phyloP scores from a whole-genome alignment of 768 basidiomycete genomes.

The Pulveroboletus sp. region DNA sequence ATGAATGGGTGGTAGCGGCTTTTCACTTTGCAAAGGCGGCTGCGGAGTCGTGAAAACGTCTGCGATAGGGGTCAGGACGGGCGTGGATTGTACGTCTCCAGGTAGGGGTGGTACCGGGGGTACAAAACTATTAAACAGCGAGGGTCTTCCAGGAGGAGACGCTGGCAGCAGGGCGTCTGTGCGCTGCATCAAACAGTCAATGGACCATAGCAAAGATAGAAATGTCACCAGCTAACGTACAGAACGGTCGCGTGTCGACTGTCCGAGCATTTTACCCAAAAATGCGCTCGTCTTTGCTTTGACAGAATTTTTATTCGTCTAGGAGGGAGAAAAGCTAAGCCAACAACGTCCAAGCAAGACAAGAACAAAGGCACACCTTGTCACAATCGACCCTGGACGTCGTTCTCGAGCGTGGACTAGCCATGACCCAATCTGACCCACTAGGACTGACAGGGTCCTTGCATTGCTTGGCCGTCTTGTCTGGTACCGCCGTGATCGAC shows the following conservation, averaged over 20 bases:
- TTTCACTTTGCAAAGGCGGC: slow-evolving; percentile 38
- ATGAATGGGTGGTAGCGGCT: slow-evolving; percentile 62
- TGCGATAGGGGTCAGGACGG: slow-evolving; percentile 40
- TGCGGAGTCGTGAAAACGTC: slow-evolving; percentile 46
- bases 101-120: slow-evolving; percentile 48
- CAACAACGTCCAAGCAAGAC: background rate
- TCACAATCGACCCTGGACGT: slow-evolving; percentile 37
- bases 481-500: slow-evolving; percentile 32
- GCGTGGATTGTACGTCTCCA: slow-evolving; percentile 34
- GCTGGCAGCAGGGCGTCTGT: slow-evolving; percentile 42
- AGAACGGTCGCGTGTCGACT: slow-evolving; percentile 62
- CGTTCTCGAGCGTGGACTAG: slow-evolving; percentile 43
- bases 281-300: slow-evolving; percentile 78
- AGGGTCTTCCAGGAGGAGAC: slow-evolving; percentile 23
- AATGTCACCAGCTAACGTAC: slow-evolving; percentile 36
- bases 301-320: slow-evolving; percentile 55
- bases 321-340: background rate
- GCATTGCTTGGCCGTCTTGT: slow-evolving; percentile 19
- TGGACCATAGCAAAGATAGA: slow-evolving; percentile 4
- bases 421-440: slow-evolving; percentile 44
- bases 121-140: slow-evolving; percentile 35
- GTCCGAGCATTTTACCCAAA: slow-evolving; percentile 73
- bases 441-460: slow-evolving; percentile 32
- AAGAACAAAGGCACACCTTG: slow-evolving; percentile 38
- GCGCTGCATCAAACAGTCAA: slow-evolving; percentile 39